Conservation (phyloP, 257 asterid species). For the Avicennia marina region DNA sequence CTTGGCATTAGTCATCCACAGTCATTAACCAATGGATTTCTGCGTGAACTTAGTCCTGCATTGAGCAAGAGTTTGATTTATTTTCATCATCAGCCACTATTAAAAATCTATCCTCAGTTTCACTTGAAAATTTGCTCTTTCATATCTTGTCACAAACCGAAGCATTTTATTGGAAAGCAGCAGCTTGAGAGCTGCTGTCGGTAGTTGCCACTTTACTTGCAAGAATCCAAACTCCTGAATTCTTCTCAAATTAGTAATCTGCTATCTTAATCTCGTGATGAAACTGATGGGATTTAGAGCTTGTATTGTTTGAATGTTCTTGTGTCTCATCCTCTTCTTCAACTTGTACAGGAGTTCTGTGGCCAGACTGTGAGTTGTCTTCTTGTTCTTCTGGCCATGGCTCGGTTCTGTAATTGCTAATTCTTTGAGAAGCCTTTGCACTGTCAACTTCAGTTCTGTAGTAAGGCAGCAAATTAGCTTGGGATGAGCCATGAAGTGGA, state of each 20-base stretch:
- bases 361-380: conserved; percentile 12
- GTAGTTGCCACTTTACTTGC: neutral
- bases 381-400: conserved; percentile 28
- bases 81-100: too few species aligned
- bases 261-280: conserved; percentile 14
- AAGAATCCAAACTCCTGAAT: conserved; percentile 16
- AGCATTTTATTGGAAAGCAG: neutral
- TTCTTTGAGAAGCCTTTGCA: conserved; percentile 9
- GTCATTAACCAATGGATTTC: too few species aligned
- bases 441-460: conserved; percentile 27
- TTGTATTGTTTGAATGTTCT: conserved; percentile 8
- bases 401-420: conserved; percentile 9
- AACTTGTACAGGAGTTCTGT: neutral
- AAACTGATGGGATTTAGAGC: neutral
- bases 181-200: neutral
- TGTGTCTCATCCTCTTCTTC: conserved; percentile 19
- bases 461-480: conserved; percentile 29
- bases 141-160: too few species aligned
- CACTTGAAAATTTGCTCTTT: too few species aligned
- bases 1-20: too few species aligned
- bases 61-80: too few species aligned
- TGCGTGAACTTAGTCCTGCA: too few species aligned
- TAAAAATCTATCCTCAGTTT: too few species aligned
- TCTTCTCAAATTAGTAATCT: conserved; percentile 26
- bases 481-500: conserved; percentile 29